Evolutionary conservation across 805 yeast species (phyloP).

Genomic region (Yarrowia bubula): DNA sequence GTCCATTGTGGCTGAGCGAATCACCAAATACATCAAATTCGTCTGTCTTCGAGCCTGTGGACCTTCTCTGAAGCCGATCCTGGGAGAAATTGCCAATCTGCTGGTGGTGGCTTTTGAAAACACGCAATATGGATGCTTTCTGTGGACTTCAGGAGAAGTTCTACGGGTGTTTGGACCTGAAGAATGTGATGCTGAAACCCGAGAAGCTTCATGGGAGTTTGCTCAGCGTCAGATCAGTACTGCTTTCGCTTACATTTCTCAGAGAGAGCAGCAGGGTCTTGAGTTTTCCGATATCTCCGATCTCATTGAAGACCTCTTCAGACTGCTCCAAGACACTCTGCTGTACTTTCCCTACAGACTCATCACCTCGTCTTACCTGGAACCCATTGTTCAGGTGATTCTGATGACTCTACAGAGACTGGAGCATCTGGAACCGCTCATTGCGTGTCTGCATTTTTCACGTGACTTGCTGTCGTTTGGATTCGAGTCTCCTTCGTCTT

Average conservation of each 20-base stretch:
- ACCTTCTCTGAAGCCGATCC: constrained; percentile 54
- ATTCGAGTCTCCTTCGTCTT: constrained; percentile 71
- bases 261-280: constrained; percentile 27
- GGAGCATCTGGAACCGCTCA: constrained; percentile 69
- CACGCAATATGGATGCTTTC: constrained; percentile 73
- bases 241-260: constrained; percentile 47
- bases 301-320: constrained; percentile 79
- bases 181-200: constrained; percentile 48
- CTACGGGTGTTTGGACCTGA: constrained; percentile 63
- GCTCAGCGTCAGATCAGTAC: constrained; percentile 61
- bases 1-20: constrained; percentile 67
- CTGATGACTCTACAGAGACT: constrained; percentile 50
- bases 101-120: constrained; percentile 67
- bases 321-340: constrained; percentile 72
- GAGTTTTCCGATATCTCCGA: constrained; percentile 50
- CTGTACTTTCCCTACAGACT: constrained; percentile 67
- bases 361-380: constrained; percentile 41
- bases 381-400: constrained; percentile 57
- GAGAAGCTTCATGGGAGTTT: constrained; percentile 68
- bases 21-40: constrained; percentile 64
- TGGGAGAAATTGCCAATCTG: constrained; percentile 63
- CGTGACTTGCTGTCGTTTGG: constrained; percentile 88
- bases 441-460: constrained; percentile 67
- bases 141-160: constrained; percentile 82
- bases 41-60: constrained; percentile 59